Conservation (phyloP, 129 eudicot genomes). For the Artemisia annua region DNA sequence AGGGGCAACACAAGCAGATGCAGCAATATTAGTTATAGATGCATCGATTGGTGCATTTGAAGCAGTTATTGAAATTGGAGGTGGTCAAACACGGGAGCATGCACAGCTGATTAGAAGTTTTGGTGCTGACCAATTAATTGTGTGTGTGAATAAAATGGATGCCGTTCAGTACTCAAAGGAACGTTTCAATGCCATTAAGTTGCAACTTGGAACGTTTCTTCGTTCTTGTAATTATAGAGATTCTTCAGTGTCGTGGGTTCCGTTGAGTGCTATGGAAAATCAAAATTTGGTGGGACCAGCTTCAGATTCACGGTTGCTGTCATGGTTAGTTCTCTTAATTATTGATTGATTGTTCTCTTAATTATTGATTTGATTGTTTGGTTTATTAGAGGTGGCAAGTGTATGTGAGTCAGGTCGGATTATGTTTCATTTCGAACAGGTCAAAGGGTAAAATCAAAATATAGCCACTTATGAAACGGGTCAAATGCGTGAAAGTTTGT, state of each 20-base stretch:
- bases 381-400: neutral
- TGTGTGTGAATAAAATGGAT: conserved; percentile 89
- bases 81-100: conserved; percentile 97
- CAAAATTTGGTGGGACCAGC: conserved; percentile 78
- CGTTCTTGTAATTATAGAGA: conserved; percentile 81
- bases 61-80: conserved; percentile 71
- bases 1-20: conserved; percentile 99
- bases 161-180: conserved; percentile 73
- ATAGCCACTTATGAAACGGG: no score
- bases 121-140: conserved; percentile 90
- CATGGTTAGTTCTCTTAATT: conserved; percentile 59
- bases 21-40: conserved; percentile 88
- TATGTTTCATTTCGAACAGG: neutral
- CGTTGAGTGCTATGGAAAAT: conserved; percentile 92
- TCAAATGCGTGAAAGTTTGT: no score
- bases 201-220: conserved; percentile 78
- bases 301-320: conserved; percentile 59
- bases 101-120: conserved; percentile 96
- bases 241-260: conserved; percentile 73
- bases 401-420: no score
- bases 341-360: conserved; percentile 3
- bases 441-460: no score
- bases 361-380: neutral
- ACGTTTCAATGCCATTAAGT: conserved; percentile 66
- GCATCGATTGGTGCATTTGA: conserved; percentile 91